Conservation (phyloP, 192 early-diverging fungal genomes). For the Rhizophagus prolifer region DNA sequence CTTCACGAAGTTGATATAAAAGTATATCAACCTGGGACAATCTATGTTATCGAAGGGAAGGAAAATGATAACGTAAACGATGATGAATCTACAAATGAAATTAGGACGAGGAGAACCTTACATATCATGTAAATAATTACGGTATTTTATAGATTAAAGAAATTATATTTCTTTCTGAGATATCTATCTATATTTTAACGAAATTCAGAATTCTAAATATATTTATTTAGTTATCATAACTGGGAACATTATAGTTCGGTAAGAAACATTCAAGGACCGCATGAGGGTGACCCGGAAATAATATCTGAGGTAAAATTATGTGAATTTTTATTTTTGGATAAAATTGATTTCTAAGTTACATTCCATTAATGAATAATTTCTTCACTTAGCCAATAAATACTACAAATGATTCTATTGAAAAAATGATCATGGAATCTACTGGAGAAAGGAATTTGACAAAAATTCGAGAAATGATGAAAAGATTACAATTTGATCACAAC, state of each 20-base stretch:
- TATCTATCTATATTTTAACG: neutral
- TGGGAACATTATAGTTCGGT: conserved; percentile 81
- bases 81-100: neutral
- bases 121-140: neutral
- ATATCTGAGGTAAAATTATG: conserved; percentile 27
- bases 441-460: neutral
- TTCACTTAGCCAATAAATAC: neutral
- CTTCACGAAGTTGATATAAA: conserved; percentile 61
- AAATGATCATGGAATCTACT: neutral
- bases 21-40: conserved; percentile 68
- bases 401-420: neutral
- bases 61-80: conserved; percentile 34
- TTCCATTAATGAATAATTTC: neutral
- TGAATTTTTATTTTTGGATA: neutral
- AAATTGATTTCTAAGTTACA: neutral
- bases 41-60: conserved; percentile 68
- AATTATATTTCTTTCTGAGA: neutral
- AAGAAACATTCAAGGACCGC: conserved; percentile 62
- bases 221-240: conserved; percentile 56
- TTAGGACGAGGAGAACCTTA: conserved; percentile 32
- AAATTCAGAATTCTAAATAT: neutral
- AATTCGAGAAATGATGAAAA: neutral
- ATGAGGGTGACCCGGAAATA: conserved; percentile 61
- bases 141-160: neutral
- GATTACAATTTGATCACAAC: neutral